Conservation (phyloP, 2,329 filamentous ascomycete genomes). For the Diaporthe batatas region DNA sequence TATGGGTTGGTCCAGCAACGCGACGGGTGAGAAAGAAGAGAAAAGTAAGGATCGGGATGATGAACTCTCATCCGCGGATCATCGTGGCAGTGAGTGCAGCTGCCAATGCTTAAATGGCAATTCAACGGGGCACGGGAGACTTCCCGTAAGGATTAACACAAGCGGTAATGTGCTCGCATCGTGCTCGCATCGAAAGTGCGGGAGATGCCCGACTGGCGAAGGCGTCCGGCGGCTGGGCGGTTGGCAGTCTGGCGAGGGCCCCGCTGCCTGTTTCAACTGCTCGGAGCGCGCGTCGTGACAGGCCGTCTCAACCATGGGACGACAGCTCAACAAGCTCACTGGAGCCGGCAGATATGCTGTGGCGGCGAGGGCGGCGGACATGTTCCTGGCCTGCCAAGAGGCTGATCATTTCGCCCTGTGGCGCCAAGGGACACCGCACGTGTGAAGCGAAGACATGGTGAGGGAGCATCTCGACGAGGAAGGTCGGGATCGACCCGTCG, state of each 20-base stretch:
- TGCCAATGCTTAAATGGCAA: slow-evolving; percentile 22
- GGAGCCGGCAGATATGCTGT: slow-evolving; percentile 19
- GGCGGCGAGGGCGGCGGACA: slow-evolving; percentile 17
- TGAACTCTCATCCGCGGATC: slow-evolving; percentile 10
- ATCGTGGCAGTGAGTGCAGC: slow-evolving; percentile 23
- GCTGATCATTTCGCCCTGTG: slow-evolving; percentile 2
- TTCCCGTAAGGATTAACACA: background rate
- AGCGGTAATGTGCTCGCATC: slow-evolving; percentile 14
- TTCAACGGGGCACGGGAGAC: background rate
- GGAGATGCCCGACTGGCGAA: slow-evolving; percentile 12
- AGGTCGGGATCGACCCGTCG: slow-evolving; percentile 28
- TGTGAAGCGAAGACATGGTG: slow-evolving; percentile 18
- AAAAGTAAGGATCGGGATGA: slow-evolving; percentile 23
- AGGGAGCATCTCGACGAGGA: background rate
- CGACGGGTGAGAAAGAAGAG: background rate
- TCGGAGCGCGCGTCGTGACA: slow-evolving; percentile 17
- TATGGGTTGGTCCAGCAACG: slow-evolving; percentile 34
- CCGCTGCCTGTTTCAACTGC: slow-evolving; percentile 33
- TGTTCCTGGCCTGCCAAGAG: slow-evolving; percentile 21
- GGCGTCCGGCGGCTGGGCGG: background rate
- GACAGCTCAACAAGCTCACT: slow-evolving; percentile 32
- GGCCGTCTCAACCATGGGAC: slow-evolving; percentile 39
- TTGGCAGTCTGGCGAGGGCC: slow-evolving; percentile 17
- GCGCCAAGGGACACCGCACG: background rate
- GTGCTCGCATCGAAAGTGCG: slow-evolving; percentile 3